phyloP scores from a whole-genome alignment of 257 asterid genomes.

The Datura wrightii region DNA sequence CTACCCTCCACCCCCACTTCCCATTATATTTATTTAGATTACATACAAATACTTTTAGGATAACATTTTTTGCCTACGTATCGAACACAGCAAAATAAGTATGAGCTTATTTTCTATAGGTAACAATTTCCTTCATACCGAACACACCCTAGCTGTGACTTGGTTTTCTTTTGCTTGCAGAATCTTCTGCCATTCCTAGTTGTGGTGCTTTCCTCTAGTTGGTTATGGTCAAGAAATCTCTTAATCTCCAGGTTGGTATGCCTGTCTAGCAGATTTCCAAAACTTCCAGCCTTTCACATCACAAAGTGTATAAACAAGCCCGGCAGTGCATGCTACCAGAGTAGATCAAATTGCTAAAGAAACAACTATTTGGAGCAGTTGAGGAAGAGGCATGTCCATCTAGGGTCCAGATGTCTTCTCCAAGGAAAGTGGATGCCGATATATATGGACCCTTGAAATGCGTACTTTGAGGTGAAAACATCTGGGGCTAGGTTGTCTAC shows the following conservation, averaged over 20 bases:
- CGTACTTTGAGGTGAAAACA: not conserved
- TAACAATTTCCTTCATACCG: too few species aligned
- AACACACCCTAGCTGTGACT: too few species aligned
- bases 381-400: not conserved
- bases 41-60: too few species aligned
- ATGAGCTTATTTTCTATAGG: too few species aligned
- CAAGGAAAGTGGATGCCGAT: not conserved
- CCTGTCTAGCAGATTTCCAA: not conserved
- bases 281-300: not conserved
- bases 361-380: not conserved
- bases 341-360: not conserved
- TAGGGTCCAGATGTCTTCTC: not conserved
- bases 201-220: not conserved
- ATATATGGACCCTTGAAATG: not conserved
- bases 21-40: too few species aligned
- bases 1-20: too few species aligned
- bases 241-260: not conserved
- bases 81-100: too few species aligned
- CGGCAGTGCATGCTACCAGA: not conserved
- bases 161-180: too few species aligned
- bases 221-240: not conserved
- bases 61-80: too few species aligned
- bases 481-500: not conserved
- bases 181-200: not conserved
- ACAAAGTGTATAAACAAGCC: not conserved